Conservation (phyloP, 176 grass and related monocot species). For the Bromus sterilis region DNA sequence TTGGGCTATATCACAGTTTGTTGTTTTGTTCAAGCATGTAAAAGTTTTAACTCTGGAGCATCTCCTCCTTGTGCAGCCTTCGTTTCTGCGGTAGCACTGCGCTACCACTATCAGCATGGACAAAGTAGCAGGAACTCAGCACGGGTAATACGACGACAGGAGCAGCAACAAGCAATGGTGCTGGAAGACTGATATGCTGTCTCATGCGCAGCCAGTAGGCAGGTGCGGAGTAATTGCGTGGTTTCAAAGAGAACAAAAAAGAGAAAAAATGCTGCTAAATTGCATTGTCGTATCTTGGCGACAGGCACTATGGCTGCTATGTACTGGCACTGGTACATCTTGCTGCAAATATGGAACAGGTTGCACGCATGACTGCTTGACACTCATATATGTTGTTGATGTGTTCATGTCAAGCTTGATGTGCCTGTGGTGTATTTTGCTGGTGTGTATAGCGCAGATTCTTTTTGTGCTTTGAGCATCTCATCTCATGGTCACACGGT, state of each 20-base stretch:
- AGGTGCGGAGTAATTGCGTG: not conserved
- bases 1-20: not conserved
- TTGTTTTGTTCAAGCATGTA: not conserved
- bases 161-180: constrained; percentile 10
- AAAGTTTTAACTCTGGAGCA: not conserved
- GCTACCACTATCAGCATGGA: constrained; percentile 35
- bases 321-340: not conserved
- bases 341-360: not conserved
- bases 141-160: not conserved
- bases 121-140: constrained; percentile 11
- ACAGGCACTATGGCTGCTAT: not conserved
- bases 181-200: constrained; percentile 8
- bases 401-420: not conserved
- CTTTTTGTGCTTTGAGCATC: not conserved
- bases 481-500: no score
- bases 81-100: constrained; percentile 39
- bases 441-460: not conserved
- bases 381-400: not conserved
- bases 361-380: not conserved
- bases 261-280: not conserved
- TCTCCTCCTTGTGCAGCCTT: constrained; percentile 44
- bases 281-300: not conserved
- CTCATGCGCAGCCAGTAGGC: not conserved
- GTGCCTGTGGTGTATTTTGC: not conserved
- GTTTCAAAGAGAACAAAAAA: not conserved